Percentiles rank a stretch among this genome's conserved stretches.
phyloP scores from a whole-genome alignment of 2,329 filamentous ascomycete genomes.

The Ascochyta pisi region DNA sequence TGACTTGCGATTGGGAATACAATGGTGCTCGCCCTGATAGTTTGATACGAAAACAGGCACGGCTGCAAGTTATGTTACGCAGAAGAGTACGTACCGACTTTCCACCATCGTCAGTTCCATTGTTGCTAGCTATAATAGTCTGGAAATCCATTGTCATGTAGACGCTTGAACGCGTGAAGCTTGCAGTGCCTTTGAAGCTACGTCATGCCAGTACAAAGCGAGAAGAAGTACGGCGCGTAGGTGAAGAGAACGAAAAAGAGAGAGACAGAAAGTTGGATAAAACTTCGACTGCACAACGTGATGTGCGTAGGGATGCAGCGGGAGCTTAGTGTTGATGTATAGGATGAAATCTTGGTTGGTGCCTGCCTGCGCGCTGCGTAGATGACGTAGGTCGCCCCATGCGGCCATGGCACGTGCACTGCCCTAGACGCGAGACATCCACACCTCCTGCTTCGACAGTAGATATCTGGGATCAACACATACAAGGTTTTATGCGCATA shows the following conservation, averaged over 20 bases:
- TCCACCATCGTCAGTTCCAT: slow-evolving; percentile 20
- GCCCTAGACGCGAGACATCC: not conserved
- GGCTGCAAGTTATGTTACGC: too few species aligned
- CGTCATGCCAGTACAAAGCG: slow-evolving; percentile 3
- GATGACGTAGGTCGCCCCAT: slow-evolving; percentile 6
- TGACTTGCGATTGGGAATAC: not conserved
- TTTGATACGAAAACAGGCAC: too few species aligned
- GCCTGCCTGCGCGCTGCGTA: slow-evolving; percentile 1
- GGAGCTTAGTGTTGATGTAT: slow-evolving; percentile 8
- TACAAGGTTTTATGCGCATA: too few species aligned
- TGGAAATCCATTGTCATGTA: slow-evolving; percentile 25
- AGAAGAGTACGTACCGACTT: slow-evolving; percentile 25
- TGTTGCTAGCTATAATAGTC: slow-evolving; percentile 20
- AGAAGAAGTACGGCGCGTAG: not conserved
- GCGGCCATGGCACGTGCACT: not conserved
- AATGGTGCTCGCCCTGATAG: not conserved
- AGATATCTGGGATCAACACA: too few species aligned
- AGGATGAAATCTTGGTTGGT: slow-evolving; percentile 2
- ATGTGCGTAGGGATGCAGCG: slow-evolving; percentile 4
- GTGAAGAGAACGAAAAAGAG: not conserved
- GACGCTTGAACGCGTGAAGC: slow-evolving; percentile 2
- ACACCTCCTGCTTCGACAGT: not conserved
- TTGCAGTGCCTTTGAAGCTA: not conserved
- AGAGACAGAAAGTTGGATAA: not conserved
- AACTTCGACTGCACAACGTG: not conserved